Base-by-base conservation (phyloP, 164 flowering plant species). In the Brasenia schreberi region DNA sequence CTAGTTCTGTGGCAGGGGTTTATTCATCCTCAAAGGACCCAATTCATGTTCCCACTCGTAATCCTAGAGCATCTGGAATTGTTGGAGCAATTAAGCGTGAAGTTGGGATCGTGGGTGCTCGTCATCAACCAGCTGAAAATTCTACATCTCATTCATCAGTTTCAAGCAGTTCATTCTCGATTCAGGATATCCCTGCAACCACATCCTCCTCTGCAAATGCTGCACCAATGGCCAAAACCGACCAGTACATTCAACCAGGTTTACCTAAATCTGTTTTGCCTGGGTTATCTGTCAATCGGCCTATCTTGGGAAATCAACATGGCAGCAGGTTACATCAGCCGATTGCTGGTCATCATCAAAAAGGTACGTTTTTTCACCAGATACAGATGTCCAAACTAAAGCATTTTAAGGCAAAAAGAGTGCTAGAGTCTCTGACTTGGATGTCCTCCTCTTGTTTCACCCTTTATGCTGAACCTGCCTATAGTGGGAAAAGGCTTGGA, bases 21-120 rank as follows among this genome's bases (percentile, higher is more conserved):
- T 90, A 93, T 81, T 84, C 95, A 0, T 91, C 97, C 66, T 81
- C 95, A 11, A 84, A 86, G 45, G 99, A 94, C 77, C 97, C 99
- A 18, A 92, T 94, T 73, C 99, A 91, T 73, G 97, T 94, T 42
- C 97, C 99, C 39, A 85, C 99, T 56, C 85, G 80, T 52, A 83
- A 87, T 75, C 85, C 93, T 12, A 81, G 96, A 78, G 68, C 84
- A 19, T 79, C 95, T 71, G 84, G 88, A 64, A 69, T 77, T 49
- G 83, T 88, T 79, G 93, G 98, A 62, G 89, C 96, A 70, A 88
- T 90, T 67, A 86, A 79, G 75, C 95, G 98, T 77, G 98, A 87
- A 71, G 90, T 94, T 71, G 96, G 98, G 61, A 96, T 84, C 11
- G 98, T 87, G 18, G 96, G 97, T 73, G 85, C 79, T 70, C 90